These are phyloP conservation scores for Populus tremula DNA, from an alignment of 345 rosid genomes.

Conservation along the genomic window DNA sequence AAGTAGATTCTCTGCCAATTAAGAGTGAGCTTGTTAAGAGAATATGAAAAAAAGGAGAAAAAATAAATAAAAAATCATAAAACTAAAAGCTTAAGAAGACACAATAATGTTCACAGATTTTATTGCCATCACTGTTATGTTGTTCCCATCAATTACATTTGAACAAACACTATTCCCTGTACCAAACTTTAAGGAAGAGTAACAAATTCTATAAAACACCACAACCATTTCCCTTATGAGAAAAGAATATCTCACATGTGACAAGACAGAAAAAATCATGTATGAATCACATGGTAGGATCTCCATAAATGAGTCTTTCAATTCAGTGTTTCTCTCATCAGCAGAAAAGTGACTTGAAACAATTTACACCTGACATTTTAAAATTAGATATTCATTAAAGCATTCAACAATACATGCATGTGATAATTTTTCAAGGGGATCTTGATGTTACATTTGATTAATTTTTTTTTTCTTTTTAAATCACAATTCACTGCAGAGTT, in stretches of 20 bases:
- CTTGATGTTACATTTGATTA: too few species aligned
- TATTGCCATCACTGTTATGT: too few species aligned
- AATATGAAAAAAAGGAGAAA: conserved; percentile 8
- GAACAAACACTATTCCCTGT: too few species aligned
- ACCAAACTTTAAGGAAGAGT: too few species aligned
- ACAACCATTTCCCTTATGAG: too few species aligned
- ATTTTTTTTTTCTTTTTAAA: not conserved
- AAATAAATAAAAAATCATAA: not conserved
- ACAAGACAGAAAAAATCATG: not conserved
- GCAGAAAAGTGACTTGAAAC: not conserved
- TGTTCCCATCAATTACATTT: too few species aligned
- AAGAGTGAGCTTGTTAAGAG: conserved; percentile 11
- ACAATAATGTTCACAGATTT: not conserved
- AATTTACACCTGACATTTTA: not conserved
- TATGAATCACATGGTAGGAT: too few species aligned
- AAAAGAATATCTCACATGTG: not conserved
- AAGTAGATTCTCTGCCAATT: conserved; percentile 71
- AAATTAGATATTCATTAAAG: not conserved
- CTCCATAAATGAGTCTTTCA: not conserved
- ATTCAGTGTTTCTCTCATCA: not conserved
- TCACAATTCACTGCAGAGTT: not conserved
- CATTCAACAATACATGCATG: too few species aligned
- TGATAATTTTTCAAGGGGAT: too few species aligned
- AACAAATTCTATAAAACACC: too few species aligned
- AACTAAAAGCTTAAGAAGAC: not conserved